Base-by-base conservation (phyloP, 2,329 filamentous ascomycete genomes). In the Bipolaris sorokiniana region DNA sequence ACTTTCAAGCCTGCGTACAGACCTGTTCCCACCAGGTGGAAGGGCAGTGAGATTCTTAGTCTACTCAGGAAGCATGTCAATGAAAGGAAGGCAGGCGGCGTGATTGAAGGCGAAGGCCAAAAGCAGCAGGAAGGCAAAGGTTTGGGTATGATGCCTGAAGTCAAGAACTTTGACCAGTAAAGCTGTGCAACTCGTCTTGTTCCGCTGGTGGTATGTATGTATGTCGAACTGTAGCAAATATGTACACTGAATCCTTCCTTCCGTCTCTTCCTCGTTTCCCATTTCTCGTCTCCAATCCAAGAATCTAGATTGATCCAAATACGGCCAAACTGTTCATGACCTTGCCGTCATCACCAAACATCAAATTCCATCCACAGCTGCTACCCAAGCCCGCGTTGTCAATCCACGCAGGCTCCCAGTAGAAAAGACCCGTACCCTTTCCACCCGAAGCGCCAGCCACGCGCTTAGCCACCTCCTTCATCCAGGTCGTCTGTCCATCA, bases 1-100 rank as follows among this genome's bases (percentile, higher is more conserved):
- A 93, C 91, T 20, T 97, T 97, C 78, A 94, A 91, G 82, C 92
- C 94, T 28, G 92, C 93, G 34, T 97, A 97, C 79, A 83, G 94
- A 53, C 94, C 94, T 37, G 93, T 98, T 56, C 95, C 95, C 11
- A 79, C 81, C 67, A 84, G 94, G 62, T 99, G 95, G 95, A 86
- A 84, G 77, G 87, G 89, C 61, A 96, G 90, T 64, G 88, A 93
- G 80, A 86, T 97, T 51, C 79, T 99, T 68, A 76, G 76, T 23
- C 79, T 95, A 82, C 76, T 99, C 75, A 84, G 94, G 74, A 82
- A 84, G 67, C 95, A 99, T 80, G 95, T 98, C 26, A 84, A 86
- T 67, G 82, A 85, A 61, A 83, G 86, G 67, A 90, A 88, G 69
- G 88, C 88, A 54, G 84, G 80, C 34, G 87, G 83, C 75, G 84